phyloP scores from a whole-genome alignment of 805 yeast genomes.

The Myxozyma neglecta region DNA sequence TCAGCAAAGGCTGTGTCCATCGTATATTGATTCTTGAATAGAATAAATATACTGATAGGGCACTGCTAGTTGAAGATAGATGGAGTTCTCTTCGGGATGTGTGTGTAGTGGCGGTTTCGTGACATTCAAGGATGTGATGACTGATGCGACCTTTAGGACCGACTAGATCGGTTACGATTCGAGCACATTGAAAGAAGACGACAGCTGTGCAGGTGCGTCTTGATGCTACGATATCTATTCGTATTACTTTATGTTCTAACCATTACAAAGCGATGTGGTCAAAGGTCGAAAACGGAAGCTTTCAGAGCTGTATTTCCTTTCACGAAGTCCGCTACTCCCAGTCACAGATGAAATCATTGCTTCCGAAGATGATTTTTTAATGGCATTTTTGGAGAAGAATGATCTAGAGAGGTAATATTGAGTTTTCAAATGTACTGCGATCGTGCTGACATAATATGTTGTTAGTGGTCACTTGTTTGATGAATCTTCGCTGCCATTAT shows the following conservation, averaged over 20 bases:
- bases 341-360: slow-evolving; percentile 44
- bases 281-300: slow-evolving; percentile 57
- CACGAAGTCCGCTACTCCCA: slow-evolving; percentile 52
- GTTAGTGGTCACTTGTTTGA: slow-evolving; percentile 37
- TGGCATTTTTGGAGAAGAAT: slow-evolving; percentile 52
- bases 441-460: slow-evolving; percentile 2
- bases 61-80: slow-evolving; percentile 1
- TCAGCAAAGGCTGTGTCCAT: not conserved
- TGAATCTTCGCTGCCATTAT: slow-evolving; percentile 40
- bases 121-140: not conserved
- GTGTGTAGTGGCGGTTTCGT: not conserved
- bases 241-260: not conserved
- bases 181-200: slow-evolving; percentile 51
- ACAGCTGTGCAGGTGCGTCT: slow-evolving; percentile 42
- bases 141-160: slow-evolving; percentile 18
- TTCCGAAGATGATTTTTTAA: slow-evolving; percentile 45
- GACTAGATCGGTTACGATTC: slow-evolving; percentile 46
- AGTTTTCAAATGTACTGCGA: not conserved
- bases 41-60: not conserved
- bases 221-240: not conserved
- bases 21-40: not conserved
- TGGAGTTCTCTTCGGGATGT: slow-evolving; percentile 29
- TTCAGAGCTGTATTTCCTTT: slow-evolving; percentile 59
- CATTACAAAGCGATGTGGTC: slow-evolving; percentile 43
- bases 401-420: slow-evolving; percentile 51